Base-by-base conservation (phyloP, 257 asterid genomes). In the Scutellaria minor region DNA sequence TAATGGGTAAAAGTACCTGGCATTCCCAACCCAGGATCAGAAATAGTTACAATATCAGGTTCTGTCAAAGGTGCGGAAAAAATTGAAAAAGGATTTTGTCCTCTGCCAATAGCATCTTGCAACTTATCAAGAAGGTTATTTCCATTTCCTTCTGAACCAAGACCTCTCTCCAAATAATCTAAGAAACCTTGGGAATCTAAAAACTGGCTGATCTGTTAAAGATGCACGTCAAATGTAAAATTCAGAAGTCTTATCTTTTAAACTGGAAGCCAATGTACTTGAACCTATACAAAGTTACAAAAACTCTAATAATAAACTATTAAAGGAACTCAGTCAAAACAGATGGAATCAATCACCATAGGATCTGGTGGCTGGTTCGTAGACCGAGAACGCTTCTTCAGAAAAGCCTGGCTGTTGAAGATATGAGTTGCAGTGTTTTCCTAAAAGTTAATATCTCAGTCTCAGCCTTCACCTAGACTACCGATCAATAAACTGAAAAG, bases 71-170 rank as follows among this genome's bases (percentile, higher is more conserved):
- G 73, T 22, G 89, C 61, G 5, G 95, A 86, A 74, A 93, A 84
- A 79, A 89, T 82, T 59, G 97, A 87, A 45, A 80, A 73, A 68
- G 97, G 92, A 80, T 84, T 86, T 76, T 93, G 97, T 80, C 96
- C 98, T 83, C 96, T 83, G 78, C 97, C 96, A 52, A 91, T 84
- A 70, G 98, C 96, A 85, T 93, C 98, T 80, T 93, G 98, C 78
- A 93, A 82, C 87, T 83, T 93, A 83, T 93, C 98, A 52, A 93
- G 96, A 82, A 93, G 94, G 83, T 88, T 91, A 68, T 83, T 75
- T 61, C 82, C 87, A 71, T 83, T 91, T 85, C 74, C 92, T 70
- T 89, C 90, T 72, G 92, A 85, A 70, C 96, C 96, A 57, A 85
- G 87, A 73, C 94, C 97, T 84, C 97, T 86, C 84, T 89, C 98